These are phyloP conservation scores for Iris pallida DNA, from an alignment of 116 monocot genomes.

Conservation along the genomic window DNA sequence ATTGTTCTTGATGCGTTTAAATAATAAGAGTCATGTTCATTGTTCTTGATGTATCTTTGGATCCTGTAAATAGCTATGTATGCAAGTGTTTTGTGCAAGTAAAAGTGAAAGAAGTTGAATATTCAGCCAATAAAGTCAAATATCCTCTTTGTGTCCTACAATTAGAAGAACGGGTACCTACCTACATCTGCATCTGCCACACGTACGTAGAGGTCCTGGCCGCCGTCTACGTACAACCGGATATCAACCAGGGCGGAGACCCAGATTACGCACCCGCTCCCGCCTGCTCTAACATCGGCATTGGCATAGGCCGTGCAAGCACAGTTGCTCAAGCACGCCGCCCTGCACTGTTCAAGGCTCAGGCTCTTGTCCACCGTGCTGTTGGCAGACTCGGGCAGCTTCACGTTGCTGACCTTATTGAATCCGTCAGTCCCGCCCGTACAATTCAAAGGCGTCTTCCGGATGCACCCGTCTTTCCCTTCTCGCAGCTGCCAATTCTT, in stretches of 20 bases:
- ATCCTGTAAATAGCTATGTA: too few relatives aligned
- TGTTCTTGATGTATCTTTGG: too few relatives aligned
- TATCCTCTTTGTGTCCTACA: background rate
- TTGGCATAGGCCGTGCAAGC: constrained; percentile 25
- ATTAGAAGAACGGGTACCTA: background rate
- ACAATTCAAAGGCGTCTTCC: constrained; percentile 22
- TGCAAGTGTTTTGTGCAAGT: too few relatives aligned
- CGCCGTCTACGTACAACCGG: constrained; percentile 1
- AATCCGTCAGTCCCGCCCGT: constrained; percentile 20
- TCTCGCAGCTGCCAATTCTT: constrained; percentile 12
- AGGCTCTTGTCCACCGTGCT: constrained; percentile 18
- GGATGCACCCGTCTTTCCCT: constrained; percentile 12
- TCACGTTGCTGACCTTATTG: constrained; percentile 6
- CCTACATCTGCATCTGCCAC: constrained; percentile 19
- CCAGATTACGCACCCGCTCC: constrained; percentile 37
- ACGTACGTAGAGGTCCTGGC: constrained; percentile 24
- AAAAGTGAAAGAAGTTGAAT: too few relatives aligned
- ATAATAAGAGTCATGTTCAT: too few relatives aligned
- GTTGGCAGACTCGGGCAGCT: constrained; percentile 29
- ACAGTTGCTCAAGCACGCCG: constrained; percentile 30
- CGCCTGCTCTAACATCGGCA: constrained; percentile 6
- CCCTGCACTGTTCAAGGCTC: constrained; percentile 23
- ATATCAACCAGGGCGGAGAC: constrained; percentile 17
- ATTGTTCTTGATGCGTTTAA: too few relatives aligned
- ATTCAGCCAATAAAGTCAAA: too few relatives aligned